A percentile compares a stretch with the other conserved stretches of the same genome.
Evolutionary conservation across 768 basidiomycete genomes (phyloP).

Genomic region (Gymnopilus junonius): DNA sequence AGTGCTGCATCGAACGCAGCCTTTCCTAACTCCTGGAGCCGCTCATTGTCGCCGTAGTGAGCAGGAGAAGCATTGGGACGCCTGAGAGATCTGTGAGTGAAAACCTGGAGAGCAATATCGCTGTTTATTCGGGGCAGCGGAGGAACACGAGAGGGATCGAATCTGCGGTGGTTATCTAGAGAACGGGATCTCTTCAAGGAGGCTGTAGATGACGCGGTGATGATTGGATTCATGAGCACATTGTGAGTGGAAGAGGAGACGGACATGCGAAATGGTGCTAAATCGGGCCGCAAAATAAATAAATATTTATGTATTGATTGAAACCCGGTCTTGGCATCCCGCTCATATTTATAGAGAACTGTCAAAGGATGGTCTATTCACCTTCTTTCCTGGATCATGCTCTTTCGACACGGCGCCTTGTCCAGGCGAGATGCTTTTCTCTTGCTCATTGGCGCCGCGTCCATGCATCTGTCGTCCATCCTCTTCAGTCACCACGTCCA

Average conservation of each 20-base stretch:
- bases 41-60: slow-evolving; percentile 58
- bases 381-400: slow-evolving; percentile 24
- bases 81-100: slow-evolving; percentile 69
- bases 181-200: slow-evolving; percentile 30
- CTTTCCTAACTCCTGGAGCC: slow-evolving; percentile 56
- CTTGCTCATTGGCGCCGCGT: slow-evolving; percentile 58
- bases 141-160: slow-evolving; percentile 31
- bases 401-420: slow-evolving; percentile 43
- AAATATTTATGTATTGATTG: neutral
- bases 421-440: slow-evolving; percentile 63
- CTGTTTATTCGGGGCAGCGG: slow-evolving; percentile 45
- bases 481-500: slow-evolving; percentile 33
- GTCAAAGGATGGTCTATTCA: neutral
- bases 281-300: neutral
- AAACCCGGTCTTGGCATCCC: neutral
- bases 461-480: slow-evolving; percentile 56
- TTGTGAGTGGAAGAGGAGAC: neutral
- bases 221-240: slow-evolving; percentile 20
- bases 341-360: neutral
- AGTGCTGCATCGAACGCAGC: slow-evolving; percentile 50
- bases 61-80: slow-evolving; percentile 37
- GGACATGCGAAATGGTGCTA: neutral
- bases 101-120: slow-evolving; percentile 67
- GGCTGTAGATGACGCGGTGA: too few relatives aligned
- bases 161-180: slow-evolving; percentile 18